Evolutionary conservation across 2,329 filamentous ascomycete genomes (phyloP), one percentile per base, ranked within the genome.

Genomic region (Bipolaris cookei): DNA sequence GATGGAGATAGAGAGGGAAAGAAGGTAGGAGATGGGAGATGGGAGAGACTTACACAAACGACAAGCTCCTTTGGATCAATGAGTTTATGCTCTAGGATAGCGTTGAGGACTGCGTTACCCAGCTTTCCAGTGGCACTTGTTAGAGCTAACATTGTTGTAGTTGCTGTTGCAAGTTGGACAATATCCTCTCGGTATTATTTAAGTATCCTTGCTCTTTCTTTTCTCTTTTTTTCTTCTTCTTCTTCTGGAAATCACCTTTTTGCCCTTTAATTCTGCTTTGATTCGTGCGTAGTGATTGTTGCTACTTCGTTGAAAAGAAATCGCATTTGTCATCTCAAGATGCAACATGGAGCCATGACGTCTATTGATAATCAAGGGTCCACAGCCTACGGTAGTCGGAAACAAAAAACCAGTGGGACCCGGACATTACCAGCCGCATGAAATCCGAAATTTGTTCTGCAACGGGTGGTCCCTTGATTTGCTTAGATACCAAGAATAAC

Each of bases 101-200:
- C 72, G 23, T 64, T 65, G 21, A 82, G 70, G 16, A 80, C 79
- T 10, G 78, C 78, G 41, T 73, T 73, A 54, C 79, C 79, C 7
- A 82, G 72, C 58, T 81, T 81, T 48, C 80, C 80, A 14, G 78
- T 79, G 48, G 79, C 77, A 47, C 78, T 78, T 44, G 77, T 77
- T 50, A 82, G 76, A 20, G 76, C 77, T 45, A 80, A 45, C 62
- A 70, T 48, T 66, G 44, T 8, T 18, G 35, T 10, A 16, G 35
- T 18, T 18, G 35, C 8, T 4, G 7, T 38, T 18, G 35, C n/a
- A 35, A n/a, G n/a, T 37, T 37, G 11, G 6, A 20, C 3, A 14
- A 30, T 20, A 7, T 39, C 37, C 1, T 18, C 8, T 39, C 16
- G 8, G 10, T 37, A 16, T n/a, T 18, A 8, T 7, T 3, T n/a